These are phyloP conservation scores for Telopea speciosissima DNA, from an alignment of 177 flowering plant species.

Conservation along the genomic window DNA sequence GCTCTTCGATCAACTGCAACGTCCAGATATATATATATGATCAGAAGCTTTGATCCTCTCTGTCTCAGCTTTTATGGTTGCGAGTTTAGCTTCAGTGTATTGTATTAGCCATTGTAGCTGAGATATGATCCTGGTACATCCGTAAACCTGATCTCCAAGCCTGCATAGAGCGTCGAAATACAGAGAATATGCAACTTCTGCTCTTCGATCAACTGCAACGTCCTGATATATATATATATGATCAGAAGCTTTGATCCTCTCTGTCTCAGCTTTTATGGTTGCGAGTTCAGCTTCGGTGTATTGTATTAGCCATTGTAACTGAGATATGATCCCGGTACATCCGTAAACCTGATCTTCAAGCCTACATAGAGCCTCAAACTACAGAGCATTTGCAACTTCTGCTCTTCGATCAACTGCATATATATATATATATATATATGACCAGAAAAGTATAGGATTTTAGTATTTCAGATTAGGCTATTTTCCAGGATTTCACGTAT, in stretches of 20 bases:
- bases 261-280: constrained; percentile 15
- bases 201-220: constrained; percentile 17
- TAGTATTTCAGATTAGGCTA: constrained; percentile 12
- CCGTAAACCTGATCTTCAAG: constrained; percentile 38
- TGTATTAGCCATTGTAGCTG: constrained; percentile 24
- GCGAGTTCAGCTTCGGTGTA: constrained; percentile 21
- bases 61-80: constrained; percentile 19
- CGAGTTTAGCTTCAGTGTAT: constrained; percentile 17
- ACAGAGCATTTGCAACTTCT: constrained; percentile 30
- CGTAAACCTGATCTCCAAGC: constrained; percentile 34
- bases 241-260: too few relatives aligned
- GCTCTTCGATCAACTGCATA: constrained; percentile 18
- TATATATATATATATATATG: constrained; percentile 12
- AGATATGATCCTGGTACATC: constrained; percentile 28
- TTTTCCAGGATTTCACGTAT: constrained; percentile 10
- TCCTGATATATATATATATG: constrained; percentile 11
- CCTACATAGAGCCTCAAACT: constrained; percentile 31
- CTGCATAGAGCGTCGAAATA: constrained; percentile 32
- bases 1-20: constrained; percentile 18
- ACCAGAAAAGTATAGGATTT: too few relatives aligned
- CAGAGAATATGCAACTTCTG: constrained; percentile 30
- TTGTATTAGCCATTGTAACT: constrained; percentile 24
- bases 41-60: too few relatives aligned
- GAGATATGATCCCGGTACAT: constrained; percentile 24
- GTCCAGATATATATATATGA: too few relatives aligned